These are phyloP conservation scores for Trichosporon sp. DNA, from an alignment of 1,284 basidiomycete genomes.

Conservation along the genomic window DNA sequence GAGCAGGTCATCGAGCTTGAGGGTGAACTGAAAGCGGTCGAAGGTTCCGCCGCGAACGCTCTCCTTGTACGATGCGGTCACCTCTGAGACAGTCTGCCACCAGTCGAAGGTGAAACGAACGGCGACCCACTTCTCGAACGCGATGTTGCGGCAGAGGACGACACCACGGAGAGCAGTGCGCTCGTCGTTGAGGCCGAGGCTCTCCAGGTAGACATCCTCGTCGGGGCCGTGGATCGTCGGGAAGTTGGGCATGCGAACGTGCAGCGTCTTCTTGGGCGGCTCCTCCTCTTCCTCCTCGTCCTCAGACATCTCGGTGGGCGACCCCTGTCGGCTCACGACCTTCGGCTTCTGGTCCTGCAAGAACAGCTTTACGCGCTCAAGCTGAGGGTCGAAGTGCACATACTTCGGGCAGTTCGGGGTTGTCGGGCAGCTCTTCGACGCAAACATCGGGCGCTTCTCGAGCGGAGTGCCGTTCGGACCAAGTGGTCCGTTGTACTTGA, in stretches of 20 bases:
- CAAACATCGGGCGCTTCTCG: slow-evolving; percentile 55
- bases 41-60: slow-evolving; percentile 59
- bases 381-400: slow-evolving; percentile 87
- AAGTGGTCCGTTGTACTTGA: slow-evolving; percentile 64
- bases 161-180: slow-evolving; percentile 60
- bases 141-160: slow-evolving; percentile 76
- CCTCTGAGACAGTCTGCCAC: slow-evolving; percentile 95
- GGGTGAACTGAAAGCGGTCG: slow-evolving; percentile 58
- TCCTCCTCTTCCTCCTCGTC: slow-evolving; percentile 63
- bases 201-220: slow-evolving; percentile 56
- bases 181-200: slow-evolving; percentile 61
- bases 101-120: slow-evolving; percentile 88
- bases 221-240: slow-evolving; percentile 50
- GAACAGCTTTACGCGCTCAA: slow-evolving; percentile 86
- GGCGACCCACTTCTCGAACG: slow-evolving; percentile 81
- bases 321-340: slow-evolving; percentile 85
- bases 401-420: slow-evolving; percentile 69
- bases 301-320: slow-evolving; percentile 73
- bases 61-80: slow-evolving; percentile 71
- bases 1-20: slow-evolving; percentile 55
- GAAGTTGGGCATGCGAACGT: slow-evolving; percentile 55
- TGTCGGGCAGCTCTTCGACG: slow-evolving; percentile 60
- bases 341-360: slow-evolving; percentile 87
- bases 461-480: slow-evolving; percentile 34
- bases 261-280: slow-evolving; percentile 38